Conservation (phyloP, 148 eudicot genomes). For the Camellia sinensis region DNA sequence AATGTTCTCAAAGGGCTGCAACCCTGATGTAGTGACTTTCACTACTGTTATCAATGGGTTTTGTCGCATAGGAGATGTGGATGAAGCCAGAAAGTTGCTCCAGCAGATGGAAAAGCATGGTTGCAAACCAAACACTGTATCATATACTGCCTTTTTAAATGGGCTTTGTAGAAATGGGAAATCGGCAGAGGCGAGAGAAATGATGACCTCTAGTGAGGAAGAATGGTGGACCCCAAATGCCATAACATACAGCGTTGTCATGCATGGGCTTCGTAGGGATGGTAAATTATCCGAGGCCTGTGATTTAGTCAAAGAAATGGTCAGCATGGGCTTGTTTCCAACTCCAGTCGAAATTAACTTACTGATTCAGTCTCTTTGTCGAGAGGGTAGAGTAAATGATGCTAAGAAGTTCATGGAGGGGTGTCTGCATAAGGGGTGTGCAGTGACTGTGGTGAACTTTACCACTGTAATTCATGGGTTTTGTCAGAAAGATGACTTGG, state of each 20-base stretch:
- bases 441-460: conserved; percentile 37
- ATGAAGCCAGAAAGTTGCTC: conserved; percentile 36
- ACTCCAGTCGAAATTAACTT: conserved; percentile 40
- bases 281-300: conserved; percentile 34
- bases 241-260: conserved; percentile 36
- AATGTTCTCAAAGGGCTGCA: conserved; percentile 32
- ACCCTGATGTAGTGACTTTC: conserved; percentile 41
- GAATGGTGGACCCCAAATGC: conserved; percentile 43
- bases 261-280: conserved; percentile 42
- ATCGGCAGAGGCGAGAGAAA: conserved; percentile 36
- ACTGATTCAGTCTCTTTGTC: conserved; percentile 36
- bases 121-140: conserved; percentile 36
- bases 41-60: conserved; percentile 31
- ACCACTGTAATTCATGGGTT: conserved; percentile 40
- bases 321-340: conserved; percentile 35
- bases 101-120: conserved; percentile 32
- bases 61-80: conserved; percentile 32
- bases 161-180: conserved; percentile 39
- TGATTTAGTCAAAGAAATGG: conserved; percentile 33
- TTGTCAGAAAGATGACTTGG: conserved; percentile 35
- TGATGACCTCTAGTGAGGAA: conserved; percentile 36
- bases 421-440: conserved; percentile 38
- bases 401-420: conserved; percentile 41
- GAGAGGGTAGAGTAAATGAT: conserved; percentile 33
- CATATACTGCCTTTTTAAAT: conserved; percentile 31